These are phyloP conservation scores for Solanum verrucosum DNA, from an alignment of 257 asterid species.

Conservation along the genomic window DNA sequence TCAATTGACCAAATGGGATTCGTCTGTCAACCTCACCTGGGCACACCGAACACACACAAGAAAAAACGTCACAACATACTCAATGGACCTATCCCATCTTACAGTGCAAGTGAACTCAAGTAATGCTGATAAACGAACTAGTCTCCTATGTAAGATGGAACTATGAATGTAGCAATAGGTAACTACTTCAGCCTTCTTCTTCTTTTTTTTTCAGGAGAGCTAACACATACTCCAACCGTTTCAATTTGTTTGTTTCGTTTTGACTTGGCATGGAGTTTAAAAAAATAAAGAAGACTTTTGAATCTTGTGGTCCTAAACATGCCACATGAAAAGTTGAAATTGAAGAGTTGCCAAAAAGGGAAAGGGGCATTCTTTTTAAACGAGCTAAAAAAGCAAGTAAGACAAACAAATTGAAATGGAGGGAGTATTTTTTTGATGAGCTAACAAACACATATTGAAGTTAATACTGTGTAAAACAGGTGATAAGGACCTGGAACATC, in stretches of 20 bases:
- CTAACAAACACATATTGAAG: not conserved
- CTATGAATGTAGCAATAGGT: not conserved
- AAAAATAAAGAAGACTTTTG: not conserved
- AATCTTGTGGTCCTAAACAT: not conserved
- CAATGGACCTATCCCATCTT: not conserved
- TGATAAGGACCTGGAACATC: slow-evolving; percentile 74
- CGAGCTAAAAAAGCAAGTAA: not conserved
- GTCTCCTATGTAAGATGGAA: not conserved
- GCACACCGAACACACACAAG: not conserved
- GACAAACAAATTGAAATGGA: not conserved
- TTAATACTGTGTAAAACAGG: not conserved
- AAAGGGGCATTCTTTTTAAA: not conserved
- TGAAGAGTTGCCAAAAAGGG: not conserved
- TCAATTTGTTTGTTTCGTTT: not conserved
- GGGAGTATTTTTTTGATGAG: not conserved
- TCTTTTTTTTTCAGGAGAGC: not conserved
- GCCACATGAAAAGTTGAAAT: not conserved
- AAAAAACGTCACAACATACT: not conserved
- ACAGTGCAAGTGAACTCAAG: not conserved
- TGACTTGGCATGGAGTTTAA: not conserved
- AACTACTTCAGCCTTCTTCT: not conserved
- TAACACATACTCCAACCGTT: not conserved
- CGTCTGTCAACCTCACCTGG: slow-evolving; percentile 89
- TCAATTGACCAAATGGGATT: slow-evolving; percentile 87
- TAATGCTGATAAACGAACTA: not conserved